A percentile compares a stretch with the other conserved stretches of the same genome.
Conservation (phyloP, 2,329 filamentous ascomycete species). For the Bipolaris oryzae region DNA sequence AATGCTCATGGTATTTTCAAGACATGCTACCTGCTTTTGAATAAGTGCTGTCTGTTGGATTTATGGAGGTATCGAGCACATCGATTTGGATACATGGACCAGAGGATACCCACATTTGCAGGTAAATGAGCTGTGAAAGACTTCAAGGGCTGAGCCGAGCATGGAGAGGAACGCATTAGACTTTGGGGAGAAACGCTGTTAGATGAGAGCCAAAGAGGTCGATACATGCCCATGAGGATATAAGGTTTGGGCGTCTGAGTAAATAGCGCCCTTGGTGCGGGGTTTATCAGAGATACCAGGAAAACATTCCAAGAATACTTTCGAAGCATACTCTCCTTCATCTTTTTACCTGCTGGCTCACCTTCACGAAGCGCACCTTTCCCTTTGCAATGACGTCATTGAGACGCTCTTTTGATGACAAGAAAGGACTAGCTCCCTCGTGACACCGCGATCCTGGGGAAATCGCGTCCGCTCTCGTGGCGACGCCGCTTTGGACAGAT, state of each 20-base stretch:
- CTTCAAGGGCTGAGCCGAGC: not conserved
- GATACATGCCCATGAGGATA: not conserved
- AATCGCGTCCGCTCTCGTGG: conserved; percentile 16
- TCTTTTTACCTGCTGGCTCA: not conserved
- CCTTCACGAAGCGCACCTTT: too few relatives aligned
- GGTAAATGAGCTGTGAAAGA: not conserved
- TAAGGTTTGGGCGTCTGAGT: not conserved
- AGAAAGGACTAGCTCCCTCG: conserved; percentile 14
- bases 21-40: not conserved
- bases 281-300: not conserved
- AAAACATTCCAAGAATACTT: not conserved
- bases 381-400: conserved; percentile 2
- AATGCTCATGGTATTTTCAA: not conserved
- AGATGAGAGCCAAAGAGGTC: not conserved
- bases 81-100: not conserved
- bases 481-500: conserved; percentile 4
- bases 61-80: not conserved
- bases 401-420: not conserved
- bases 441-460: conserved; percentile 23
- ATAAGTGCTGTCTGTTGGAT: not conserved
- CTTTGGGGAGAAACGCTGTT: not conserved
- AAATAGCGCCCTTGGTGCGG: not conserved
- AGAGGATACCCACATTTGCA: not conserved
- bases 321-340: not conserved
- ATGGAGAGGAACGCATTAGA: not conserved